A percentile compares a stretch with the other conserved stretches of the same genome.
Conservation (phyloP, 2,329 filamentous ascomycete species). For the Colletotrichum higginsianum region DNA sequence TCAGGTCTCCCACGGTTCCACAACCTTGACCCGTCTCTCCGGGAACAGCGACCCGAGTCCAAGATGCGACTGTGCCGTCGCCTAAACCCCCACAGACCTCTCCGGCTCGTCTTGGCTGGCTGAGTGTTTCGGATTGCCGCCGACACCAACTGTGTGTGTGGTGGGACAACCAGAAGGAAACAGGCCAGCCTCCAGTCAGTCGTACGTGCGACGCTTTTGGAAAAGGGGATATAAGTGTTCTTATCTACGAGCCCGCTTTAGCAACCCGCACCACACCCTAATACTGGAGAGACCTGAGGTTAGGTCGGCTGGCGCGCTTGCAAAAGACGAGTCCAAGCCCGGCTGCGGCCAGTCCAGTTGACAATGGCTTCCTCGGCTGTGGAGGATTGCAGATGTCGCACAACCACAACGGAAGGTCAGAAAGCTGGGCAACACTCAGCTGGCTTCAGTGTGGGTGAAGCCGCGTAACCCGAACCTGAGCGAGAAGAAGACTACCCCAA, state of each 20-base stretch:
- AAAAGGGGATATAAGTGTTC: background rate
- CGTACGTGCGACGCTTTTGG: constrained; percentile 1
- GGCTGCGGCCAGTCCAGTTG: background rate
- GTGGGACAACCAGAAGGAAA: background rate
- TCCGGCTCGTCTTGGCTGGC: background rate
- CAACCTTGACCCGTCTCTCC: constrained; percentile 4
- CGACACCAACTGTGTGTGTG: constrained; percentile 9
- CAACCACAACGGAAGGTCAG: background rate
- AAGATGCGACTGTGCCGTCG: constrained; percentile 22
- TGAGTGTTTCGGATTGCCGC: constrained; percentile 3
- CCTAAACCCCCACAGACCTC: constrained; percentile 33
- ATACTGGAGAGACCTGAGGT: background rate
- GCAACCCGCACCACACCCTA: background rate
- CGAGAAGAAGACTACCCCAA: constrained; percentile 47
- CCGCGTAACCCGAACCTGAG: constrained; percentile 46
- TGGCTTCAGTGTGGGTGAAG: constrained; percentile 29
- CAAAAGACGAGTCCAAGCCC: constrained; percentile 2
- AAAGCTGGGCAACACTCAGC: constrained; percentile 21
- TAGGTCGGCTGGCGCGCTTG: background rate
- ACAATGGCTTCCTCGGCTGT: background rate
- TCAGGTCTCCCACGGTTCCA: constrained; percentile 6
- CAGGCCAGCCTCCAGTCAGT: constrained; percentile 6
- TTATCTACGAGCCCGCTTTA: background rate
- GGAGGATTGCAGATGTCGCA: constrained; percentile 13
- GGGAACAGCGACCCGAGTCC: constrained; percentile 14